phyloP scores from a whole-genome alignment of 2,329 filamentous ascomycete species.

The Thielaviopsis musarum region DNA sequence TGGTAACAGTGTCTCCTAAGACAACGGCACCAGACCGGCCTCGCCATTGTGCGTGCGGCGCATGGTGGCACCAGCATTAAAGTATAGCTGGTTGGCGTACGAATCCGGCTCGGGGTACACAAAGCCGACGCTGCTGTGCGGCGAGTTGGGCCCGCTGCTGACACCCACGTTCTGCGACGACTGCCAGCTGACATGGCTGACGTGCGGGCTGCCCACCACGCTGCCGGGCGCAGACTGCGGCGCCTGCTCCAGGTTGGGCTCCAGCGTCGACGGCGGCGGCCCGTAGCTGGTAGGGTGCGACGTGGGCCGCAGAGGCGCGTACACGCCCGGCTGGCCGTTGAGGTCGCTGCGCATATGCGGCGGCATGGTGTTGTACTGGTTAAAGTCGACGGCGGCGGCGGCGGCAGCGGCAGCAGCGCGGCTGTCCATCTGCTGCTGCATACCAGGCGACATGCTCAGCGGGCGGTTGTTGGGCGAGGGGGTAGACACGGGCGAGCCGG shows the following conservation, averaged over 20 bases:
- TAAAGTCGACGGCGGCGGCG: conserved; percentile 33
- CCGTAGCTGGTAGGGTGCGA: conserved; percentile 74
- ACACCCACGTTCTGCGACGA: conserved; percentile 35
- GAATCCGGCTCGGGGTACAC: conserved; percentile 74
- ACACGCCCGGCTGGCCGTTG: conserved; percentile 49
- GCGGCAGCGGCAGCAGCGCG: not conserved
- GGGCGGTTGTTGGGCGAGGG: conserved; percentile 69
- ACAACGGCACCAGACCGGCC: not conserved
- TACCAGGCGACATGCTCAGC: conserved; percentile 62
- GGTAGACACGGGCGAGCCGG: conserved; percentile 59
- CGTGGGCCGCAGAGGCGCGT: conserved; percentile 50
- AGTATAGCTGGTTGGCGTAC: conserved; percentile 56
- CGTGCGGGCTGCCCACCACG: conserved; percentile 72
- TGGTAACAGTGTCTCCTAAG: not conserved
- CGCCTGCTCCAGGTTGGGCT: conserved; percentile 63
- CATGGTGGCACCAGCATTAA: conserved; percentile 30
- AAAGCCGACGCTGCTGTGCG: conserved; percentile 43
- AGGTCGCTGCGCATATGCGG: conserved; percentile 66
- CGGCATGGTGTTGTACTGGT: conserved; percentile 58
- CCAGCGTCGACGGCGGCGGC: conserved; percentile 60
- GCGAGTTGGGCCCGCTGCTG: conserved; percentile 25
- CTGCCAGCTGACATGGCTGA: conserved; percentile 68
- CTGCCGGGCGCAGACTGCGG: conserved; percentile 51
- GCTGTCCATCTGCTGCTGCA: conserved; percentile 36
- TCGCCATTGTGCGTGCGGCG: conserved; percentile 19